Base-by-base conservation (phyloP, 2,329 filamentous ascomycete genomes). In the Gnomoniopsis sp. region DNA sequence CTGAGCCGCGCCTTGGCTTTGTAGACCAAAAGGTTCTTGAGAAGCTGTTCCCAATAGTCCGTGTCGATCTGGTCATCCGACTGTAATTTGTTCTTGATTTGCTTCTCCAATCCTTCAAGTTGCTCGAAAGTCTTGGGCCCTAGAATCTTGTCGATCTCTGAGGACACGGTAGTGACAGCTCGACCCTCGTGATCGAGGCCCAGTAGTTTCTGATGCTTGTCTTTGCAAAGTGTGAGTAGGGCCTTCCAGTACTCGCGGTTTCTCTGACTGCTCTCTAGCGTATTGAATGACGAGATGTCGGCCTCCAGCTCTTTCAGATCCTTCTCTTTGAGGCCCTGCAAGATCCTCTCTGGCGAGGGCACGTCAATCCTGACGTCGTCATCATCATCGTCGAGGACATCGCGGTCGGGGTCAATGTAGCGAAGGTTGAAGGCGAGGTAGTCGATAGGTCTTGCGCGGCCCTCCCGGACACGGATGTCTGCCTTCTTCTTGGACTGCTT, bases 401-500 rank as follows among this genome's bases (percentile, higher is more conserved):
- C 88, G 67, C 89, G 87, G 51, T 93, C 90, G 33, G 87, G 82
- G 71, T 99, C 95, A 64, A 98, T 88, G 63, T 93, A 90, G 65
- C 91, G 88, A 63, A 99, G 77, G 61, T 90, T 96, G 68, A 98
- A 95, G 1, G 93, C 91, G 49, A 99, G 83, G 80, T 90, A 93
- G 76, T 99, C 95, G 68, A 98, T 93, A 11, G 93, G 90, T 70
- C 91, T 93, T 57, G 93, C 93, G 65, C 96, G 86, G 12, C 90
- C 89, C 73, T 96, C 93, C 66, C 92, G 90, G 49, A 98, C 92
- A 44, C 95, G 88, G 66, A 99, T 96, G 64, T 93, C 90, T 46
- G 95, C 93, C 79, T 97, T 98, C 79, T 96, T 98, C 81, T 98
- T 99, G 49, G 93, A 89, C 75, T 99, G 95, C 74, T 92, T 93